Conservation (phyloP, 306 rosid species). For the Acacia melanoxylon region DNA sequence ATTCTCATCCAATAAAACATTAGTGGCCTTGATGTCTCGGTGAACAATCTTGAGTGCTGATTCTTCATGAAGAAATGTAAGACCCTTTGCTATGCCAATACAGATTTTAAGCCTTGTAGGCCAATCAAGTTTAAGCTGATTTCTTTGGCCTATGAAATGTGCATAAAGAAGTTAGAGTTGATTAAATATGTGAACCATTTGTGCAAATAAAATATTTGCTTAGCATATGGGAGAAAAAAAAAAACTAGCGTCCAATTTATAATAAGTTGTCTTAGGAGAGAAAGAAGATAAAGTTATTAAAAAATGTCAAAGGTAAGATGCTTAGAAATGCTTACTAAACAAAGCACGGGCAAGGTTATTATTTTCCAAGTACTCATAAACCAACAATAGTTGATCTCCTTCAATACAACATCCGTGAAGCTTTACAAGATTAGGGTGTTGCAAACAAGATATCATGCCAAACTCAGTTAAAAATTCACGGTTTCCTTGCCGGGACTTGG, state of each 20-base stretch:
- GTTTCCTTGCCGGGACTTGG: conserved; percentile 53
- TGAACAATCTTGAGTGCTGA: conserved; percentile 63
- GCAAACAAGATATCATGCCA: conserved; percentile 57
- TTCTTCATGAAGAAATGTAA: conserved; percentile 67
- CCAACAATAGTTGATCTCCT: conserved; percentile 53
- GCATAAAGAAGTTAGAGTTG: neutral
- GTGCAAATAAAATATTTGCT: neutral
- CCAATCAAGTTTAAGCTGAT: conserved; percentile 51
- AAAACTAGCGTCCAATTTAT: neutral
- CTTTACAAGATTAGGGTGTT: conserved; percentile 67
- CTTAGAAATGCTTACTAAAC: conserved; percentile 49
- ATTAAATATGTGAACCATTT: conserved; percentile 1
- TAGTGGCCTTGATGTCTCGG: conserved; percentile 66
- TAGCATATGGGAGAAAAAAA: neutral
- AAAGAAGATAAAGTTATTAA: neutral
- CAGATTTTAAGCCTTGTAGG: conserved; percentile 62
- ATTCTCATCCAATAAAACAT: conserved; percentile 52
- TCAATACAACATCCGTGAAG: conserved; percentile 64
- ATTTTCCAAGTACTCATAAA: conserved; percentile 66
- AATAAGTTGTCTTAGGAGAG: neutral
- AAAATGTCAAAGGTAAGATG: neutral
- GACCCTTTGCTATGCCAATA: conserved; percentile 62
- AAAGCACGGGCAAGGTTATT: conserved; percentile 54
- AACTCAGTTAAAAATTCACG: conserved; percentile 59
- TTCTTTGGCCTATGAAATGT: conserved; percentile 24